Evolutionary conservation across 805 yeast genomes (phyloP).

Genomic region (Metschnikowia aberdeeniae): DNA sequence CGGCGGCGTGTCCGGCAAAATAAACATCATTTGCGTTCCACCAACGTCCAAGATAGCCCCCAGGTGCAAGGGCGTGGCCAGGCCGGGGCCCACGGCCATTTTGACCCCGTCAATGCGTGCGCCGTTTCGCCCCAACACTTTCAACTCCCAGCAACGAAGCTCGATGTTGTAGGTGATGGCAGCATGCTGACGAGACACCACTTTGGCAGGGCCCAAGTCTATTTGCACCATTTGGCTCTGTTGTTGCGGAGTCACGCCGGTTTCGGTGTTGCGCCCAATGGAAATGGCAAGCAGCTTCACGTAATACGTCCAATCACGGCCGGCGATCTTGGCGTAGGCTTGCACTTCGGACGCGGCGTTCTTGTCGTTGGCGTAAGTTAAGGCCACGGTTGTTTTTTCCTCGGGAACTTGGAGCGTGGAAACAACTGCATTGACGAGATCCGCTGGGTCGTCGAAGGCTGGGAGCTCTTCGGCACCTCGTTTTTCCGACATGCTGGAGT

Average conservation of each 20-base stretch:
- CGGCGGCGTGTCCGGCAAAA: constrained; percentile 87
- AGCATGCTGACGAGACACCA: constrained; percentile 92
- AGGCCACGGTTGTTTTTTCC: constrained; percentile 70
- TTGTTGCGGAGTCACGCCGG: constrained; percentile 21
- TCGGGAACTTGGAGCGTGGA: constrained; percentile 66
- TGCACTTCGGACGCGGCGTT: constrained; percentile 76
- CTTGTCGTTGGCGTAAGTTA: constrained; percentile 67
- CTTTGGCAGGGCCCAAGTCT: constrained; percentile 95
- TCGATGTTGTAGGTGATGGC: constrained; percentile 71
- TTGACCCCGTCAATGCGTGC: constrained; percentile 79
- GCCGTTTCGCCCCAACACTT: constrained; percentile 86
- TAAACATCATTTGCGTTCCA: constrained; percentile 98
- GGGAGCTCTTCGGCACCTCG: constrained; percentile 22
- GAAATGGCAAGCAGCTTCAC: constrained; percentile 72
- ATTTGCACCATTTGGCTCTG: constrained; percentile 52
- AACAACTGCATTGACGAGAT: constrained; percentile 70
- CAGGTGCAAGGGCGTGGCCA: constrained; percentile 59
- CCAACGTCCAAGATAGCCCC: constrained; percentile 95
- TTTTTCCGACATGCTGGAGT: constrained; percentile 4
- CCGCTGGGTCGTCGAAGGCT: constrained; percentile 53
- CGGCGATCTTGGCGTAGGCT: constrained; percentile 96
- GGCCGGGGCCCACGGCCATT: constrained; percentile 45
- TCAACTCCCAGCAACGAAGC: constrained; percentile 79
- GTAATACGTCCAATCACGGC: constrained; percentile 89
- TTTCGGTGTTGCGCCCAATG: constrained; percentile 80